Evolutionary conservation across 2,329 filamentous ascomycete genomes (phyloP).

Genomic region (Curvularia spicifera): DNA sequence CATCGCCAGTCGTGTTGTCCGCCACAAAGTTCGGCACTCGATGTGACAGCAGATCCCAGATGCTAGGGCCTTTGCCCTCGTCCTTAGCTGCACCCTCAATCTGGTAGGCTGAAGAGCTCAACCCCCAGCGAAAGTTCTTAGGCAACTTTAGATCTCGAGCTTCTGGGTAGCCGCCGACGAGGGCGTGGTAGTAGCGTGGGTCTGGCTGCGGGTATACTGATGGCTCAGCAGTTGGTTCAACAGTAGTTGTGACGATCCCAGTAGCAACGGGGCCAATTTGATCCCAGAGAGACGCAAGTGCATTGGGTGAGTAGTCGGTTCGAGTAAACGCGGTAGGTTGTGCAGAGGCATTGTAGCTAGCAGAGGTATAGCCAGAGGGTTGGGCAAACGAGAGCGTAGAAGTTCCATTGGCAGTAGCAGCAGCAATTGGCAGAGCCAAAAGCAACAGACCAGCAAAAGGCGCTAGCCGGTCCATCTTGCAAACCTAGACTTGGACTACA

Average conservation of each 20-base stretch:
- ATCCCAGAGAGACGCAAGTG: constrained; percentile 55
- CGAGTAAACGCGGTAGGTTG: constrained; percentile 54
- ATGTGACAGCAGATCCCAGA: constrained; percentile 55
- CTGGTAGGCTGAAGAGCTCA: constrained; percentile 52
- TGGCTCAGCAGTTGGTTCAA: constrained; percentile 53
- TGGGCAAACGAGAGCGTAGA: constrained; percentile 37
- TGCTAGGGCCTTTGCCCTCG: constrained; percentile 53
- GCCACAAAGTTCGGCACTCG: constrained; percentile 50
- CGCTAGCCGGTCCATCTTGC: constrained; percentile 31
- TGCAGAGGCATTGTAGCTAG: constrained; percentile 52
- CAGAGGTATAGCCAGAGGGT: constrained; percentile 46
- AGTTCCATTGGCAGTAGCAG: constrained; percentile 24
- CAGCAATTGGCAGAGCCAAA: constrained; percentile 18
- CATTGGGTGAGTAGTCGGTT: constrained; percentile 56
- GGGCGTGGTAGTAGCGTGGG: constrained; percentile 50
- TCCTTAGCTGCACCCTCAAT: constrained; percentile 54
- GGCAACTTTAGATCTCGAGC: constrained; percentile 50
- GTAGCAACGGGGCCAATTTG: constrained; percentile 53
- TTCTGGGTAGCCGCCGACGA: constrained; percentile 49
- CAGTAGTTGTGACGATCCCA: constrained; percentile 53
- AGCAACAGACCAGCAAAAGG: constrained; percentile 26
- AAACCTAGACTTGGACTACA: constrained; percentile 2
- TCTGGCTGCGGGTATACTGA: constrained; percentile 49
- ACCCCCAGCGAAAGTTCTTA: constrained; percentile 52
- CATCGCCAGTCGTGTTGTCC: constrained; percentile 52